A percentile compares a stretch with the other conserved stretches of the same genome.
Conservation (phyloP, 192 early-diverging fungal species). For the Backusella australiensis region DNA sequence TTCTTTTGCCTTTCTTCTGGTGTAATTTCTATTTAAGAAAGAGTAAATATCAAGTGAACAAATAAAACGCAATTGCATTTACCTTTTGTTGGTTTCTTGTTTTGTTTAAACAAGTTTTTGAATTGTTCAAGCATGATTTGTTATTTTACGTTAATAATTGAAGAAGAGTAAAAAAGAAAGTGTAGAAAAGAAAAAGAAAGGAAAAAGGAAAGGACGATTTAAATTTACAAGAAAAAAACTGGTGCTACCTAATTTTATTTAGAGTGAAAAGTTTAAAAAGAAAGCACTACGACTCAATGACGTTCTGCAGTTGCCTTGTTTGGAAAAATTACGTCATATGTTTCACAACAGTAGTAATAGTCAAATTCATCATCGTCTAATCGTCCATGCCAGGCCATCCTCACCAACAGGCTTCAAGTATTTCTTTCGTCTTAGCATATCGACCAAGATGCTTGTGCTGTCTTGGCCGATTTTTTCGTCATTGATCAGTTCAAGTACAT, state of each 20-base stretch:
- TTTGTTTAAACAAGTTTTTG: constrained; percentile 11
- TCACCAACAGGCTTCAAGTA: neutral
- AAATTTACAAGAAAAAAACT: neutral
- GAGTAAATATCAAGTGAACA: neutral
- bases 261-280: neutral
- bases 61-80: constrained; percentile 1
- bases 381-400: constrained; percentile 5
- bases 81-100: constrained; percentile 8
- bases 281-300: neutral
- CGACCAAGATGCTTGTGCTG: neutral
- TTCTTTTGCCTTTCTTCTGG: constrained; percentile 21
- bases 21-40: neutral
- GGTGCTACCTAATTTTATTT: constrained; percentile 4
- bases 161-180: neutral
- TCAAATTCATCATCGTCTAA: constrained; percentile 9
- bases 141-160: neutral
- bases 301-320: neutral
- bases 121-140: neutral
- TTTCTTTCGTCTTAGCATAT: constrained; percentile 1
- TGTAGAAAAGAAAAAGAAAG: neutral
- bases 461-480: neutral
- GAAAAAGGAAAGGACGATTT: neutral
- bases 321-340: neutral
- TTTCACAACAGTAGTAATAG: neutral
- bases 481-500: neutral